A percentile compares a stretch with the other conserved stretches of the same genome.
These are phyloP conservation scores for Nakaseomyces bracarensis DNA, from an alignment of 1,139 yeast genomes.

Conservation along the genomic window DNA sequence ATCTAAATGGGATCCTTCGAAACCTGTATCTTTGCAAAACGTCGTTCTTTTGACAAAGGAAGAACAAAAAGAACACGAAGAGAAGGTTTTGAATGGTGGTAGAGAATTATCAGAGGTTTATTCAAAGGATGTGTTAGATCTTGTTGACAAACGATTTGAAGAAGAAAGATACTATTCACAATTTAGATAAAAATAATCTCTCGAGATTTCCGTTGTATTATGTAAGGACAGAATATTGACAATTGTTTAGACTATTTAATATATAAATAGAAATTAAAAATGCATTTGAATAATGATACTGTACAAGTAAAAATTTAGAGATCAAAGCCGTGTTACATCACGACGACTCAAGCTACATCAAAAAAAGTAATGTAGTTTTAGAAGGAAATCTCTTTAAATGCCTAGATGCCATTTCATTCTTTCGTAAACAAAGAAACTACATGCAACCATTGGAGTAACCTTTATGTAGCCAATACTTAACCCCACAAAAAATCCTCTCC, in stretches of 20 bases:
- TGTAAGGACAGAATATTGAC: constrained; percentile 7
- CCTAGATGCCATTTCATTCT: constrained; percentile 64
- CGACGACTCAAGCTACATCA: no score
- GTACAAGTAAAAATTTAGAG: neutral
- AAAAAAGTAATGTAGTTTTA: no score
- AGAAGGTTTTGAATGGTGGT: constrained; percentile 58
- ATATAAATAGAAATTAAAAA: neutral
- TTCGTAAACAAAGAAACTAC: constrained; percentile 91
- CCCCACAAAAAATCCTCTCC: constrained; percentile 86
- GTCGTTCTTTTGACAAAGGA: constrained; percentile 83
- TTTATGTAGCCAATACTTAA: constrained; percentile 89
- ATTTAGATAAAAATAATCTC: constrained; percentile 35
- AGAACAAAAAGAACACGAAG: constrained; percentile 75
- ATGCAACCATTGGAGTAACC: constrained; percentile 95
- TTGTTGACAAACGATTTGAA: constrained; percentile 54
- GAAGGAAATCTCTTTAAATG: constrained; percentile 34
- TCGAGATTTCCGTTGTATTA: neutral
- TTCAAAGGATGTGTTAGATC: constrained; percentile 46
- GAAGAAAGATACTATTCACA: constrained; percentile 69
- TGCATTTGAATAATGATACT: neutral
- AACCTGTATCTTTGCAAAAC: constrained; percentile 53
- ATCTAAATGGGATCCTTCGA: constrained; percentile 71
- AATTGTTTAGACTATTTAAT: neutral
- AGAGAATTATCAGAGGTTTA: constrained; percentile 58
- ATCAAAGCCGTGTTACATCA: neutral